These are phyloP conservation scores for Syzygium syzygioides DNA, from an alignment of 441 rosid species.

Conservation along the genomic window DNA sequence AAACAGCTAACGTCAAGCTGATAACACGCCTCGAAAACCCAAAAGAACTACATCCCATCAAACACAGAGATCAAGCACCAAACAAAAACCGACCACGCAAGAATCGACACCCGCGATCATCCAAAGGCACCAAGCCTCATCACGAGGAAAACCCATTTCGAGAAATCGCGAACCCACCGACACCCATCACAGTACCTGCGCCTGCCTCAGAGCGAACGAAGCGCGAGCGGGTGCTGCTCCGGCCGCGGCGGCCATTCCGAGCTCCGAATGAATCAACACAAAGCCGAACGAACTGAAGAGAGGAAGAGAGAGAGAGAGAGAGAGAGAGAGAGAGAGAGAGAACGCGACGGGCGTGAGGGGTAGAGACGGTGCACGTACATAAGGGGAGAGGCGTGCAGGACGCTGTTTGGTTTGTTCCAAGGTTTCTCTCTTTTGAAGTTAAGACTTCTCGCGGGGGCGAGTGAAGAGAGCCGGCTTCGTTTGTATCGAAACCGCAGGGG, in stretches of 20 bases:
- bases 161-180: background rate
- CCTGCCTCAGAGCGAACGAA: background rate
- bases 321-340: background rate
- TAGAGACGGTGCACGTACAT: background rate
- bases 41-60: no score
- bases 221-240: background rate
- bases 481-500: background rate
- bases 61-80: no score
- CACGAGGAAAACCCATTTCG: background rate
- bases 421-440: background rate
- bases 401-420: background rate
- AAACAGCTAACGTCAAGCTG: background rate
- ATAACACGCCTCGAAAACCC: no score
- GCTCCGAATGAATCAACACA: background rate
- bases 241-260: background rate
- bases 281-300: background rate
- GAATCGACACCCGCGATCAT: no score
- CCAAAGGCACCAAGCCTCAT: background rate
- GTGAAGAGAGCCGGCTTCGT: background rate
- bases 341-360: background rate
- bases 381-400: background rate
- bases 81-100: no score
- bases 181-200: background rate
- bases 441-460: background rate
- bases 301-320: background rate